phyloP scores from a whole-genome alignment of 2,329 filamentous ascomycete species.

The Tolypocladium ovalisporum region DNA sequence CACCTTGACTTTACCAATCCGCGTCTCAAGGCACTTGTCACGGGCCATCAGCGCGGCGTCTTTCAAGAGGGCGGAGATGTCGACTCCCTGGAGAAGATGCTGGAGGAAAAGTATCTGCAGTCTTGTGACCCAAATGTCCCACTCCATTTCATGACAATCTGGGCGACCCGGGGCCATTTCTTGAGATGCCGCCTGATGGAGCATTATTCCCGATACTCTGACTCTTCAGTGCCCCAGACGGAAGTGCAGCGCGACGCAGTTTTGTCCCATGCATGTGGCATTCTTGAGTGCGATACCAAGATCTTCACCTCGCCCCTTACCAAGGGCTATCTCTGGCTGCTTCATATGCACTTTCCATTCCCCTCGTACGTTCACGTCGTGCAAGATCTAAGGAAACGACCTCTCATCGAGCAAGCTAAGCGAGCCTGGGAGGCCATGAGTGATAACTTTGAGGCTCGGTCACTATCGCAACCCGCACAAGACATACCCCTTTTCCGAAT shows the following conservation, averaged over 20 bases:
- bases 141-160: constrained; percentile 29
- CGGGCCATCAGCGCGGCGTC: not conserved
- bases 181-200: constrained; percentile 40
- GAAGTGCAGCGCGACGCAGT: constrained; percentile 17
- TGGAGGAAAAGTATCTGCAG: constrained; percentile 36
- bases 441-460: constrained; percentile 16
- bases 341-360: constrained; percentile 25
- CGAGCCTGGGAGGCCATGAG: constrained; percentile 21
- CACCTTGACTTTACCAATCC: constrained; percentile 25
- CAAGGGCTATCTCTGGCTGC: constrained; percentile 25
- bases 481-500: not conserved
- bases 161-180: constrained; percentile 27
- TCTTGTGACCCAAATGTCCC: constrained; percentile 26
- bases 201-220: constrained; percentile 22
- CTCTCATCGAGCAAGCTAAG: constrained; percentile 9
- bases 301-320: constrained; percentile 18
- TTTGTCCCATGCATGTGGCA: constrained; percentile 17
- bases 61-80: constrained; percentile 11
- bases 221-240: constrained; percentile 8
- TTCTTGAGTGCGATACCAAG: constrained; percentile 26
- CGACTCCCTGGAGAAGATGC: constrained; percentile 20
- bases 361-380: constrained; percentile 28
- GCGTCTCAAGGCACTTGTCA: constrained; percentile 14
- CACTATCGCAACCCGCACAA: not conserved
- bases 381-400: constrained; percentile 18